Conservation (phyloP, 2,329 filamentous ascomycete species). For the Eutypa lata region DNA sequence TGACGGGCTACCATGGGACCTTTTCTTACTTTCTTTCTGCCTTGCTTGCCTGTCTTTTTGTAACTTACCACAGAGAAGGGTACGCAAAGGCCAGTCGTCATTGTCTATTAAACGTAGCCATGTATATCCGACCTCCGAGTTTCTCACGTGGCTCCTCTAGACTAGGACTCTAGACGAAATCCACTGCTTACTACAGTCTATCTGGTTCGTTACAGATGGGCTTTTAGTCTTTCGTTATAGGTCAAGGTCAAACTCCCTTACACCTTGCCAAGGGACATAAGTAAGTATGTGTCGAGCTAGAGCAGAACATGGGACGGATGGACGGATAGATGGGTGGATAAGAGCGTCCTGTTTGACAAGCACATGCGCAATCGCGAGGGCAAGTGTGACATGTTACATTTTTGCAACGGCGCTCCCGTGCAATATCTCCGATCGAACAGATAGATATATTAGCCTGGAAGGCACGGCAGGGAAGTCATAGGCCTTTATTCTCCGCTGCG, state of each 20-base stretch:
- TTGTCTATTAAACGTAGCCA: too few species aligned
- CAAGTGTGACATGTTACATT: background rate
- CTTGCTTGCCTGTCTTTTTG: background rate
- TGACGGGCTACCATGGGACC: too few species aligned
- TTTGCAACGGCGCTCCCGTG: background rate
- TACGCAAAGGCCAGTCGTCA: too few species aligned
- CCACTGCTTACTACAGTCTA: too few species aligned
- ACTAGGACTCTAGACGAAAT: too few species aligned
- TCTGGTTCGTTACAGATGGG: too few species aligned
- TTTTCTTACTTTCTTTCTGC: too few species aligned
- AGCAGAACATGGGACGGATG: background rate
- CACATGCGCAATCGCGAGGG: background rate
- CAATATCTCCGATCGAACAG: background rate
- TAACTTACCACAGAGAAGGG: background rate
- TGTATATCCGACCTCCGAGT: too few species aligned
- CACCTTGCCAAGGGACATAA: background rate
- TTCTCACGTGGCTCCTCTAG: too few species aligned
- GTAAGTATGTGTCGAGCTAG: background rate
- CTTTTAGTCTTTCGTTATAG: too few species aligned
- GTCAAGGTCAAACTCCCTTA: too few species aligned
- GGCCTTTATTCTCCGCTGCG: background rate
- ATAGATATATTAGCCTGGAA: background rate
- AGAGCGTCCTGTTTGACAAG: background rate
- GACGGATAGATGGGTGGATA: background rate
- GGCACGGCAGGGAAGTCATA: background rate